phyloP scores from a whole-genome alignment of 2,329 filamentous ascomycete species.

The Dactylellina leptospora region DNA sequence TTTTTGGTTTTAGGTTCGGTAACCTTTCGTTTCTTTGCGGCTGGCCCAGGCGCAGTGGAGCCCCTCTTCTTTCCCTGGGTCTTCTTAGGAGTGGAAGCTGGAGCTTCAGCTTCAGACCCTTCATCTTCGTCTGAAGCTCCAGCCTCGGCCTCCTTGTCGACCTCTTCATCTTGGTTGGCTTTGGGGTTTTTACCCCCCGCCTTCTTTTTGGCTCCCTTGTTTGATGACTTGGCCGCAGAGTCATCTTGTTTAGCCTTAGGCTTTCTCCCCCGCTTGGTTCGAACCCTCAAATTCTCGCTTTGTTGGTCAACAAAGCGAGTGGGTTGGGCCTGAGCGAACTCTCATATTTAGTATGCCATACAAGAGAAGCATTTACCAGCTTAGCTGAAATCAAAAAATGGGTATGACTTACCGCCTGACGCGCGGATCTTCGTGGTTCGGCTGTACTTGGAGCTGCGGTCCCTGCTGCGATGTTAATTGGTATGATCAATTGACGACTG shows the following conservation, averaged over 20 bases:
- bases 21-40: conserved; percentile 2
- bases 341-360: neutral
- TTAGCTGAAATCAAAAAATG: neutral
- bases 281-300: neutral
- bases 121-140: conserved; percentile 7
- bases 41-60: neutral
- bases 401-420: neutral
- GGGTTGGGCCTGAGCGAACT: neutral
- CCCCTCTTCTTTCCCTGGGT: conserved; percentile 4
- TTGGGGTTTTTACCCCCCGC: neutral
- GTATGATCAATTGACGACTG: too few relatives aligned
- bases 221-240: neutral
- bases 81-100: neutral
- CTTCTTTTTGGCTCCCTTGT: conserved; percentile 3
- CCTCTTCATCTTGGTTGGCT: neutral
- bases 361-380: too few relatives aligned
- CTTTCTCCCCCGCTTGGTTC: neutral
- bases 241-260: neutral
- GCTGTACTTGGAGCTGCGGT: too few relatives aligned
- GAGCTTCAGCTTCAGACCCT: neutral
- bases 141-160: neutral
- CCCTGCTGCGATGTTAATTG: too few relatives aligned
- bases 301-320: conserved; percentile 12
- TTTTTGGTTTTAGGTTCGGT: neutral
- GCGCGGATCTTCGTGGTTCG: neutral